Evolutionary conservation across 441 rosid species (phyloP).

Genomic region (Arabidopsis lyrata): DNA sequence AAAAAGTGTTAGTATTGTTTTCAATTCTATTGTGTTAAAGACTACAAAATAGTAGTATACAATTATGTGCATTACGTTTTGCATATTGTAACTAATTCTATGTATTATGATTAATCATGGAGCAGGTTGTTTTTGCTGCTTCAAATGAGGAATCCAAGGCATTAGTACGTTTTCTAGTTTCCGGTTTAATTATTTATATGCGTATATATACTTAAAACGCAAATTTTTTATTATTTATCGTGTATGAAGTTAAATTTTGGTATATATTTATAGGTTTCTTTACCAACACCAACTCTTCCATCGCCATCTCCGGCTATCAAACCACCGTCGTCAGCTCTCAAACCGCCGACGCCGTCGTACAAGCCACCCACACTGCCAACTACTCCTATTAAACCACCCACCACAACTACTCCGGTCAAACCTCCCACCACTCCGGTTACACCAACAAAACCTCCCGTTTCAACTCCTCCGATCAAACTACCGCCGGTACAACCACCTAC

Average conservation of each 20-base stretch:
- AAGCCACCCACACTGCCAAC: conserved; percentile 42
- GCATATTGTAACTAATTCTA: conserved; percentile 5
- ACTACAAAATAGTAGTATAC: conserved; percentile 1
- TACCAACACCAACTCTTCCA: conserved; percentile 39
- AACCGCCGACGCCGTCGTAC: conserved; percentile 44
- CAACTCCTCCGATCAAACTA: conserved; percentile 30
- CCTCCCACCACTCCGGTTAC: conserved; percentile 38
- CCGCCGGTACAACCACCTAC: conserved; percentile 34
- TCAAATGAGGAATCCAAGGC: conserved; percentile 38
- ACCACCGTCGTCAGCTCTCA: conserved; percentile 44
- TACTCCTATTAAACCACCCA: conserved; percentile 44
- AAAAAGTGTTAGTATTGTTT: background rate
- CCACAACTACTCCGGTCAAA: conserved; percentile 31
- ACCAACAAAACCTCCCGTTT: conserved; percentile 39
- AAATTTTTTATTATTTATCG: too few species aligned
- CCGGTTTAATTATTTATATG: background rate
- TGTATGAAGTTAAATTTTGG: conserved; percentile 10
- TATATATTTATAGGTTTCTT: conserved; percentile 25
- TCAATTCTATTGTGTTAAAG: background rate
- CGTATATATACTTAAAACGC: background rate
- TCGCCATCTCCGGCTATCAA: conserved; percentile 43
- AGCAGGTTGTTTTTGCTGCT: conserved; percentile 46
- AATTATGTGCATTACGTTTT: background rate
- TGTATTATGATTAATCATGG: conserved; percentile 24
- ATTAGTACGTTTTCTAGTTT: conserved; percentile 38